Conservation (phyloP, 495 filamentous ascomycete genomes). For the Daldinia vernicosa region DNA sequence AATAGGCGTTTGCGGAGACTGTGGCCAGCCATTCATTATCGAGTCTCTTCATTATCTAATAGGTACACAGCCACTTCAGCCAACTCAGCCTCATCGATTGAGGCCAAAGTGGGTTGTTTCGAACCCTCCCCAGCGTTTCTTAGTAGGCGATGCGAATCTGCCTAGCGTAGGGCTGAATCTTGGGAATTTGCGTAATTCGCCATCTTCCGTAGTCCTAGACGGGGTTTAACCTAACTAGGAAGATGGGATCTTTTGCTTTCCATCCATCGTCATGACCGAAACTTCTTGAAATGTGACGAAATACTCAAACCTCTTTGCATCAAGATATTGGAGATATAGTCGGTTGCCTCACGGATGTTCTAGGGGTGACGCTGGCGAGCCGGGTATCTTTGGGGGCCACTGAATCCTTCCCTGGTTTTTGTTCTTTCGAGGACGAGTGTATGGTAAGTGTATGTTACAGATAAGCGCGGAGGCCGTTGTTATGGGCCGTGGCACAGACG, state of each 20-base stretch:
- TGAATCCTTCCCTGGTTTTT: conserved; percentile 25
- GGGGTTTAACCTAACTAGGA: conserved; percentile 23
- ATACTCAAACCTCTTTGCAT: conserved; percentile 12
- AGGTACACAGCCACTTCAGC: conserved; percentile 28
- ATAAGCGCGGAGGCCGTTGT: conserved; percentile 15
- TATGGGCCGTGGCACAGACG: conserved; percentile 26
- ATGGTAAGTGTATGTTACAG: conserved; percentile 10
- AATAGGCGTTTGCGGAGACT: not conserved
- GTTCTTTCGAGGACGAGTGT: conserved; percentile 3
- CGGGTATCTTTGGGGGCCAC: conserved; percentile 16
- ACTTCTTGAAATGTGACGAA: conserved; percentile 6
- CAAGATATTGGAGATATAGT: not conserved
- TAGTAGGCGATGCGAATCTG: conserved; percentile 24
- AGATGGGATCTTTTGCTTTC: conserved; percentile 15
- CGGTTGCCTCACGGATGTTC: conserved; percentile 29
- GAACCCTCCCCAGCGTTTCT: conserved; percentile 6
- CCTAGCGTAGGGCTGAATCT: conserved; percentile 43
- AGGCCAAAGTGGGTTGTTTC: conserved; percentile 19
- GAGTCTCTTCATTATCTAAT: not conserved
- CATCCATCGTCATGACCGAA: conserved; percentile 4
- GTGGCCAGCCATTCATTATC: too few species aligned
- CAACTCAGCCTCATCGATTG: conserved; percentile 34
- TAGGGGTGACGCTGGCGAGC: not conserved
- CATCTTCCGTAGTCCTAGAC: not conserved
- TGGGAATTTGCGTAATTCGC: conserved; percentile 1